Base-by-base conservation (phyloP, 225 moss, liverwort and hornwort genomes). In the Polytrichum formosum region DNA sequence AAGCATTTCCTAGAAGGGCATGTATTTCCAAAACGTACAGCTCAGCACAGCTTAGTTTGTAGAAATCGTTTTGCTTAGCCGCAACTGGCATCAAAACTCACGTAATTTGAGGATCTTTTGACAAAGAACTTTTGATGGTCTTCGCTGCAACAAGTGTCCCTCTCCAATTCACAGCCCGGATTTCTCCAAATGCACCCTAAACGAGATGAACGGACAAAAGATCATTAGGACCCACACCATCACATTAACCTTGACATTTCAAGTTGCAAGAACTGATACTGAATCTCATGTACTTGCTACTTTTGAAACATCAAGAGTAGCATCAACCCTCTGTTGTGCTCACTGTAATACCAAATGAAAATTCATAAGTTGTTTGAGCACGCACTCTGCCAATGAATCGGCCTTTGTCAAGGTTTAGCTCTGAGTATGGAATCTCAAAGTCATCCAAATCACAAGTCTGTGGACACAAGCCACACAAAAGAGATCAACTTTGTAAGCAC, bases 121-220 rank as follows among this genome's bases (percentile, higher is more conserved):
- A 83, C 69, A 87, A 72, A 25, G 60, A 76, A 16, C 78, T 5
- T 31, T 73, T 82, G 68, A 87, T 87, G 67, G 83, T 84, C 78
- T 87, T 87, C 37, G 87, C 87, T 76, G 87, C 87, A 59, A 87
- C 87, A 74, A 79, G 25, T 22, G 87, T 87, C 66, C 87, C 87
- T 69, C 87, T 78, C 87, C 87, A 87, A 69, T 83, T 87, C 70
- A 81, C 83, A 71, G 79, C 87, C 75, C 87, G 74, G 74, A 87
- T 87, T 71, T 83, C 87, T 72, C 87, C 87, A 74, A 87, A 87
- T 2, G 87, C 87, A 71, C 87, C 87, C 87, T 87, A 46, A 46
- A 46, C 13, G 46, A 46, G 46, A 13, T 16, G 13, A 37, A 2
- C 1, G 16, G 16, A 46, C 46, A 46, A 13, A 46, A 13, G 13